phyloP scores from a whole-genome alignment of 2,329 filamentous ascomycete species.

The Verticillium zaregamsianum region DNA sequence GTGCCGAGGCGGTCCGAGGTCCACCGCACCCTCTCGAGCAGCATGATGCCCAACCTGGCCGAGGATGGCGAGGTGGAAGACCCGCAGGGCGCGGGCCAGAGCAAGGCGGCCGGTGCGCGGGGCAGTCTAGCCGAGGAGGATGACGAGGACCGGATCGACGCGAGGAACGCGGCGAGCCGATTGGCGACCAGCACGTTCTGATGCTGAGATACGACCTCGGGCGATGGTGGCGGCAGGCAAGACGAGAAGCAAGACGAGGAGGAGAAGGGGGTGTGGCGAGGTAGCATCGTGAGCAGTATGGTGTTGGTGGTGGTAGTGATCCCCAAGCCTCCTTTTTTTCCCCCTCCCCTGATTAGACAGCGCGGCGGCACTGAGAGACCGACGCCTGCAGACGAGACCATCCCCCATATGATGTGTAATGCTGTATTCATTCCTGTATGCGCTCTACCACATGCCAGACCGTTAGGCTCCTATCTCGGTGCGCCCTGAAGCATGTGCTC shows the following conservation, averaged over 20 bases:
- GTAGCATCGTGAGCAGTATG: background rate
- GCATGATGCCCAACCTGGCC: constrained; percentile 58
- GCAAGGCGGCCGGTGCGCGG: constrained; percentile 54
- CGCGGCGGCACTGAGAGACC: background rate
- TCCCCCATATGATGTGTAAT: background rate
- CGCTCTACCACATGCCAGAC: background rate
- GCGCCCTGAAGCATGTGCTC: background rate
- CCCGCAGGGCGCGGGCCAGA: constrained; percentile 22
- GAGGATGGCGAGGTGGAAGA: constrained; percentile 56
- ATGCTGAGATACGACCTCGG: constrained; percentile 4
- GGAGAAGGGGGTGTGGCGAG: background rate
- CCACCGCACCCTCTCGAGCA: constrained; percentile 71
- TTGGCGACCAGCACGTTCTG: constrained; percentile 93
- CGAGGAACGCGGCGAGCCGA: constrained; percentile 89
- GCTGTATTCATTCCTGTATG: background rate
- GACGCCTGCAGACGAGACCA: background rate
- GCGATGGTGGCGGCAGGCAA: constrained; percentile 1
- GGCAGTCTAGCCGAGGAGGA: constrained; percentile 75
- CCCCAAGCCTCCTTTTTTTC: background rate
- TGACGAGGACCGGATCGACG: constrained; percentile 91
- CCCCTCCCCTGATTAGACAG: background rate
- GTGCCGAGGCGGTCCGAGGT: constrained; percentile 79
- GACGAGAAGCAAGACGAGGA: background rate
- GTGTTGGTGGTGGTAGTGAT: background rate
- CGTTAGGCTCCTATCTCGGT: background rate